These are phyloP conservation scores for Brassica cretica DNA, from an alignment of 345 rosid species.

Conservation along the genomic window DNA sequence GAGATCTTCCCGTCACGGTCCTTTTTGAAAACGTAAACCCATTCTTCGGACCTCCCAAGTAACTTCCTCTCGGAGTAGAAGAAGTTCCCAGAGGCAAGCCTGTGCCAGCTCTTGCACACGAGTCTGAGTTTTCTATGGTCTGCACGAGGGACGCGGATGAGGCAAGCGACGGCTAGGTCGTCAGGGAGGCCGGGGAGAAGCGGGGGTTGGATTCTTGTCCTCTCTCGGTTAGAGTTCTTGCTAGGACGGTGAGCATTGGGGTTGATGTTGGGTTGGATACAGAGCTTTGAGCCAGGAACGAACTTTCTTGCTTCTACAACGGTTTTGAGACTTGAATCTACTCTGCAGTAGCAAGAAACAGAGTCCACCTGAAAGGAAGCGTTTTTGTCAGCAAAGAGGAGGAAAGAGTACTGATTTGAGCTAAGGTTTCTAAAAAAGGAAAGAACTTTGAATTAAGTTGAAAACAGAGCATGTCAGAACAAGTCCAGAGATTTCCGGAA, in stretches of 20 bases:
- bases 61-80: constrained; percentile 77
- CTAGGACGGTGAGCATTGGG: constrained; percentile 83
- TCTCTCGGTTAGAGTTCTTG: constrained; percentile 70
- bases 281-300: no score
- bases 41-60: constrained; percentile 86
- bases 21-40: constrained; percentile 90
- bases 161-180: constrained; percentile 92
- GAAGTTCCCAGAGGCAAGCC: constrained; percentile 72
- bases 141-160: constrained; percentile 88
- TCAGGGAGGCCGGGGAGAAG: constrained; percentile 94
- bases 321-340: constrained; percentile 82
- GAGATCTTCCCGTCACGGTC: constrained; percentile 93
- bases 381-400: background rate
- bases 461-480: background rate
- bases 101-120: constrained; percentile 88
- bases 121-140: constrained; percentile 81
- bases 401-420: background rate
- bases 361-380: constrained; percentile 78
- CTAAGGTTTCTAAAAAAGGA: background rate
- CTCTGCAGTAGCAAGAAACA: constrained; percentile 91
- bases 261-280: constrained; percentile 31
- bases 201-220: constrained; percentile 75
- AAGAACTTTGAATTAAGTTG: background rate
- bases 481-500: constrained; percentile 9
- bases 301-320: constrained; percentile 59